Percentiles rank a stretch among this genome's conserved stretches.
These are phyloP conservation scores for Lodderomyces metapsilosis DNA, from an alignment of 1,139 yeast species.

Conservation along the genomic window DNA sequence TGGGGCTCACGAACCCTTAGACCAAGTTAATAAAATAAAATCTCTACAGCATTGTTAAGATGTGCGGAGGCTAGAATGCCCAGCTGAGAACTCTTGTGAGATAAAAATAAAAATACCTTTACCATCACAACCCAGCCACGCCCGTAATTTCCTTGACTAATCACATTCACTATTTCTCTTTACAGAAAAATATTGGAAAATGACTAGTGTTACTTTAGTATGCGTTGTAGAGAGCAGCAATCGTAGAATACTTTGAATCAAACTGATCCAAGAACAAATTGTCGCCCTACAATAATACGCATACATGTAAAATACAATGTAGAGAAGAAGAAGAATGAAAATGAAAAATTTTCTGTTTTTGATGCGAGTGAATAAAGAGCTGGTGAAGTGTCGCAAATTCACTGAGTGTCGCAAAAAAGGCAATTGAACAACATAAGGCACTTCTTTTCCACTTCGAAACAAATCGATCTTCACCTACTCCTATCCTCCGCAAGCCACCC, in stretches of 20 bases:
- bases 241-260: conserved; percentile 25
- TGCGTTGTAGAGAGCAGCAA: conserved; percentile 55
- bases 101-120: conserved; percentile 1
- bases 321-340: conserved; percentile 17
- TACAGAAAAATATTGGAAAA: not conserved
- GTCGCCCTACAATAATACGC: conserved; percentile 57
- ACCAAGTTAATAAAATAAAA: conserved; percentile 2
- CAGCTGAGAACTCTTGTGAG: conserved; percentile 25
- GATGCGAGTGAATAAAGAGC: not conserved
- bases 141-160: conserved; percentile 48
- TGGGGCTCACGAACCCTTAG: conserved; percentile 36
- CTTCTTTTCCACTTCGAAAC: too few relatives aligned
- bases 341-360: not conserved
- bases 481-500: too few relatives aligned
- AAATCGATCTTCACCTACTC: too few relatives aligned
- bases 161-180: conserved; percentile 12
- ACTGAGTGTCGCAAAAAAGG: too few relatives aligned
- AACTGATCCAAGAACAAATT: conserved; percentile 15
- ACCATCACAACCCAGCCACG: conserved; percentile 24
- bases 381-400: not conserved
- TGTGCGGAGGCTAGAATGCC: conserved; percentile 53
- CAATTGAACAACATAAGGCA: too few relatives aligned
- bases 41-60: too few relatives aligned
- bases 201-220: conserved; percentile 44
- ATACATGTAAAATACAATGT: conserved; percentile 44